phyloP scores from a whole-genome alignment of 495 filamentous ascomycete species.

The Xylaria venustula region DNA sequence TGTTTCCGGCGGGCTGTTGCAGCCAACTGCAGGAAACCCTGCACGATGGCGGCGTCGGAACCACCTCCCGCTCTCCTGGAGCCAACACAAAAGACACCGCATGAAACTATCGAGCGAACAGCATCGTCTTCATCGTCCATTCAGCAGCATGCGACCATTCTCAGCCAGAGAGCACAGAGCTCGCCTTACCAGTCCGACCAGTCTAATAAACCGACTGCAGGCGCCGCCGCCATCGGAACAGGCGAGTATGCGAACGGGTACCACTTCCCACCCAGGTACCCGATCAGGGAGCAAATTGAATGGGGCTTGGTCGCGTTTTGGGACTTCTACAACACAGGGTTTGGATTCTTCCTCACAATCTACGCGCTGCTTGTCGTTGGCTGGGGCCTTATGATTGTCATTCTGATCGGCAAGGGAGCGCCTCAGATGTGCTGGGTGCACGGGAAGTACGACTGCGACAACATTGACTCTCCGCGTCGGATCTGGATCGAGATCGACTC shows the following conservation, averaged over 20 bases:
- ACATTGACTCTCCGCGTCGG: conserved; percentile 68
- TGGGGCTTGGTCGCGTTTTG: conserved; percentile 57
- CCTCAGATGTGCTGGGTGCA: conserved; percentile 69
- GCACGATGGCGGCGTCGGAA: conserved; percentile 21
- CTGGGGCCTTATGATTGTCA: conserved; percentile 89
- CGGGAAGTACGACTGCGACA: conserved; percentile 59
- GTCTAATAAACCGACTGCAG: conserved; percentile 12
- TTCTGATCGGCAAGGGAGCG: conserved; percentile 71
- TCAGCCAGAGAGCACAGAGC: conserved; percentile 17
- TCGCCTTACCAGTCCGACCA: conserved; percentile 2
- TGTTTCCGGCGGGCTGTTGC: not conserved
- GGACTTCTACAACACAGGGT: conserved; percentile 56
- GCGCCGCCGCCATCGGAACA: conserved; percentile 12
- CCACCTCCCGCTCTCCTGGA: conserved; percentile 11
- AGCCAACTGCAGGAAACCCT: conserved; percentile 2
- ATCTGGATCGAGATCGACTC: conserved; percentile 85
- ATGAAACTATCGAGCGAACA: conserved; percentile 19
- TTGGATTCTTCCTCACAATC: conserved; percentile 70
- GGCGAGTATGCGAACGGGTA: conserved; percentile 57
- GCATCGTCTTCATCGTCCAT: conserved; percentile 23
- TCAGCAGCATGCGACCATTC: conserved; percentile 15
- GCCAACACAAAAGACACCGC: conserved; percentile 14
- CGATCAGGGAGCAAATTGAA: conserved; percentile 57
- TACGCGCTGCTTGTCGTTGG: conserved; percentile 81
- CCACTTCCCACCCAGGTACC: conserved; percentile 66